Conservation (phyloP, 441 rosid genomes). For the Cnidoscolus chayamansa region DNA sequence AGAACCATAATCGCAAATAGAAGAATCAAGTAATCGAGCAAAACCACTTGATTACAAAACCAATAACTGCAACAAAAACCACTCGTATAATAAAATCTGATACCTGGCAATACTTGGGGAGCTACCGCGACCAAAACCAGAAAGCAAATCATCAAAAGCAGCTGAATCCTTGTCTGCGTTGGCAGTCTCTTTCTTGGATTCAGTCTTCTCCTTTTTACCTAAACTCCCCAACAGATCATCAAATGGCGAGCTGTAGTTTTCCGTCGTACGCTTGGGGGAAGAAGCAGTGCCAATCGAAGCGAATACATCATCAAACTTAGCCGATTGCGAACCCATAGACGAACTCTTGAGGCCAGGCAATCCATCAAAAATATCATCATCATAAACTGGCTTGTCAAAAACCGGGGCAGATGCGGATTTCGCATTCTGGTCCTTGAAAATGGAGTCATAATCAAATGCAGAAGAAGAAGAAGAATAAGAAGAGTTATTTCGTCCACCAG, state of each 20-base stretch:
- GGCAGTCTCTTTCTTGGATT: conserved; percentile 35
- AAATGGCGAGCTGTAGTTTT: conserved; percentile 39
- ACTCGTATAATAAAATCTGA: background rate
- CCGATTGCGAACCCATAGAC: conserved; percentile 29
- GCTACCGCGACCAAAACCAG: conserved; percentile 67
- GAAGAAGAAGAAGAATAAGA: conserved; percentile 20
- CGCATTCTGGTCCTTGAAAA: conserved; percentile 45
- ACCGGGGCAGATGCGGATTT: conserved; percentile 54
- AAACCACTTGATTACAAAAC: too few species aligned
- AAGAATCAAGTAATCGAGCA: too few species aligned
- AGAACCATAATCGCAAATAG: too few species aligned
- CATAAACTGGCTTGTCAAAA: conserved; percentile 74
- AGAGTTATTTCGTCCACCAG: conserved; percentile 2
- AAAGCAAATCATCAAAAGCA: conserved; percentile 61
- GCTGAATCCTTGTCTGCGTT: conserved; percentile 36
- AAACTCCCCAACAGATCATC: conserved; percentile 68
- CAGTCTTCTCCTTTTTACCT: conserved; percentile 40
- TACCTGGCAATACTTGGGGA: conserved; percentile 51
- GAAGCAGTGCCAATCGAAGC: conserved; percentile 34
- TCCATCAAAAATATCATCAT: conserved; percentile 69
- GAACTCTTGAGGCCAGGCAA: conserved; percentile 60
- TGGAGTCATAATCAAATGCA: conserved; percentile 54
- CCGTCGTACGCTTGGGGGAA: conserved; percentile 29
- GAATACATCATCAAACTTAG: conserved; percentile 48
- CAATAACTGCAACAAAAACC: background rate